phyloP scores from a whole-genome alignment of 352 stramenopile genomes.

The Phytophthora sojae region DNA sequence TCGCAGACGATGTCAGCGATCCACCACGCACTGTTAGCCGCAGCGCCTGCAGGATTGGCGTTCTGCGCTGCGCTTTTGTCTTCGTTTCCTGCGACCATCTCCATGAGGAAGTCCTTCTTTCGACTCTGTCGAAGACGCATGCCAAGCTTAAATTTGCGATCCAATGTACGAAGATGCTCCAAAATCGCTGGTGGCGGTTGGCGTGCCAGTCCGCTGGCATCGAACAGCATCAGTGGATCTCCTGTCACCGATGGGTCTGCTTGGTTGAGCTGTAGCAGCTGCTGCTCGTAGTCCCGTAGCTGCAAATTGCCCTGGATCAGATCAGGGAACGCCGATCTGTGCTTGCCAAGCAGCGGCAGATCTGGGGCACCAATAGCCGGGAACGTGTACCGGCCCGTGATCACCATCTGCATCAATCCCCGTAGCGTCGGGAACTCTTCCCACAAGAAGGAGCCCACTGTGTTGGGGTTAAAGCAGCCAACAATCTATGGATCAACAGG shows the following conservation, averaged over 20 bases:
- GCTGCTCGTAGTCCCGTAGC: constrained; percentile 75
- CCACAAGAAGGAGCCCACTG: constrained; percentile 82
- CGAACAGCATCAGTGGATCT: constrained; percentile 79
- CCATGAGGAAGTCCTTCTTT: constrained; percentile 85
- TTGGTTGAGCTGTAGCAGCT: constrained; percentile 63
- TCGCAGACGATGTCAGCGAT: constrained; percentile 91
- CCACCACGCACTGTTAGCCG: constrained; percentile 67
- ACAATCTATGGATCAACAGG: constrained; percentile 39
- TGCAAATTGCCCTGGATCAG: constrained; percentile 68
- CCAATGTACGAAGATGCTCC: constrained; percentile 72
- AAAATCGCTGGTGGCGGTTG: constrained; percentile 78
- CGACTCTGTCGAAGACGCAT: constrained; percentile 81
- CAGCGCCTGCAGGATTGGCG: constrained; percentile 13
- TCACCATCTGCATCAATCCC: constrained; percentile 88
- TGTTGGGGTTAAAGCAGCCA: constrained; percentile 80
- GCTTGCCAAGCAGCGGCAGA: constrained; percentile 64
- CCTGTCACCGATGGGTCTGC: constrained; percentile 50
- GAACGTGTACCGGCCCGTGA: constrained; percentile 80
- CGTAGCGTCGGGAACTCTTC: constrained; percentile 76
- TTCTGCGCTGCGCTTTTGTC: constrained; percentile 35
- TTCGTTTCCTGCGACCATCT: constrained; percentile 78
- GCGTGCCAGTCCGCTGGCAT: constrained; percentile 69
- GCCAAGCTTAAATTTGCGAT: constrained; percentile 81
- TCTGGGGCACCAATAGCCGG: constrained; percentile 68
- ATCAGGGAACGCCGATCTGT: constrained; percentile 60